Base-by-base conservation (phyloP, 306 rosid genomes). In the Lathyrus oleraceus region DNA sequence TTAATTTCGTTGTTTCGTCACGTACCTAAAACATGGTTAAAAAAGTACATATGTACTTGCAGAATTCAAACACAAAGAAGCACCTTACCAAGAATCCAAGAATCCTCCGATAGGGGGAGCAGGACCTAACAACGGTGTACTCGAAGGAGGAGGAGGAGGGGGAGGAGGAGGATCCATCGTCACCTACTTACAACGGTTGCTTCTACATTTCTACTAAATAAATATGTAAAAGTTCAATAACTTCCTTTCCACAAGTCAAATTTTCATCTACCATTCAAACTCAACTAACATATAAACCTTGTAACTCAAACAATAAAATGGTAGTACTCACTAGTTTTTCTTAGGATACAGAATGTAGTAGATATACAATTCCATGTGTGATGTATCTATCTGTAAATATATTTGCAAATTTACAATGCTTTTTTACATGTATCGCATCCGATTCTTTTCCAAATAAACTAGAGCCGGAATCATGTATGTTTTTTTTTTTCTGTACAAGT, bases 231-330 rank as follows among this genome's bases (percentile, higher is more conserved):
- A 32, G 44, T 47, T 65, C 56, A 38, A 12, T 54, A 67, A 69
- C 82, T 47, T 79, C 63, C 73, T 16, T 54, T 74, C 88, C 25
- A 43, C 79, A 47, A 69, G 73, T 80, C 85, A 66, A 6, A 54
- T 44, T 75, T 57, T 72, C 74, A 83, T 57, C 96, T 82, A 87
- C 96, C 96, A 76, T 84, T 89, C 96, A 89, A 81, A 77, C 36
- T 61, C 89, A 84, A 71, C 91, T 82, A 88, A 79, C 89, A 61
- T 23, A 58, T 6, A 25, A 61, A 25, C 51, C 32, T 5, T 67
- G 49, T 56, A 25, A 23, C 9, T 56, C 27, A 58, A 30, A 1
- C 38, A 62, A 28, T 66, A 52, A 4, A 45, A 45, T 15, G 32
- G 15, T 44, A 38, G 15, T 57, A 38, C 30, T 72, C 44, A 60